Conservation (phyloP, 2,329 filamentous ascomycete genomes). For the Colletotrichum paranaense region DNA sequence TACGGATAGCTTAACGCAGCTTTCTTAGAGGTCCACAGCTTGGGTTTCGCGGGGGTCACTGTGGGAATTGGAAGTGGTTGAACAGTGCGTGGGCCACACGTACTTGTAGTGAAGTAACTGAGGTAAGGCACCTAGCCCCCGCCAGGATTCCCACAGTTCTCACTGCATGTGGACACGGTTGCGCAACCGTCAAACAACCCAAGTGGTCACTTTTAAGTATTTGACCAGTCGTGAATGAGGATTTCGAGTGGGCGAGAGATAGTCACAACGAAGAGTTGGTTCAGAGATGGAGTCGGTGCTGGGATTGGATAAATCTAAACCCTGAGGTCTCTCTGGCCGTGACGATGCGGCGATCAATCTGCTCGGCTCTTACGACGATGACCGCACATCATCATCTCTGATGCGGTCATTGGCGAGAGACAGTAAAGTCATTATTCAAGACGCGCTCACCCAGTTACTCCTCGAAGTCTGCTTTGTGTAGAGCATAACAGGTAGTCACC, state of each 20-base stretch:
- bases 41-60: slow-evolving; percentile 4
- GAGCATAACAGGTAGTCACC: not conserved
- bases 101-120: too few relatives aligned
- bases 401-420: not conserved
- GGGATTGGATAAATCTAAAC: slow-evolving; percentile 10
- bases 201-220: not conserved
- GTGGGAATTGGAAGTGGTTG: slow-evolving; percentile 8
- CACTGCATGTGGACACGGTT: slow-evolving; percentile 28
- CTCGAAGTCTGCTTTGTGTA: too few relatives aligned
- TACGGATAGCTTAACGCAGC: not conserved
- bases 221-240: not conserved
- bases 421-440: not conserved
- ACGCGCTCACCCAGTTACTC: too few relatives aligned
- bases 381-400: slow-evolving; percentile 2
- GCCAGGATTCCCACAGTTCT: not conserved
- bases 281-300: not conserved
- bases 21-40: slow-evolving; percentile 2
- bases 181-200: slow-evolving; percentile 3
- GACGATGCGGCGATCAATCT: not conserved
- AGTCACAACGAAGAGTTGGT: not conserved
- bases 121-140: not conserved
- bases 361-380: not conserved
- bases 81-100: not conserved
- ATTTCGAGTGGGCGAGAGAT: not conserved
- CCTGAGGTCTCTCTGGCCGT: not conserved